Percentiles rank a stretch among this genome's conserved stretches.
Evolutionary conservation across 495 filamentous ascomycete species (phyloP).

Genomic region (Lichina pygmaea): DNA sequence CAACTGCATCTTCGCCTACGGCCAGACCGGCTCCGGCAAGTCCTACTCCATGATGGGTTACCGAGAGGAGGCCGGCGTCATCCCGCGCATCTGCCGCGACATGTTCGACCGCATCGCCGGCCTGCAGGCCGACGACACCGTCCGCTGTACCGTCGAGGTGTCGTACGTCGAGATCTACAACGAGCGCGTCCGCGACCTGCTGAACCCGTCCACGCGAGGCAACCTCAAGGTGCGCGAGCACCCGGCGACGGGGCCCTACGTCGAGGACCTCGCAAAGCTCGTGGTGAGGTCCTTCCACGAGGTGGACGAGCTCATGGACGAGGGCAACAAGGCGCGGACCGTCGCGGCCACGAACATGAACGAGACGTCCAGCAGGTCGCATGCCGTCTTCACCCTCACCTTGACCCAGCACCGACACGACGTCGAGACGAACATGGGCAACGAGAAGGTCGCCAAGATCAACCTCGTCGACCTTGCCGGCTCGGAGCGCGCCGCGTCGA

Average conservation of each 20-base stretch:
- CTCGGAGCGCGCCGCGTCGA: slow-evolving; percentile 87
- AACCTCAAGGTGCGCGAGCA: slow-evolving; percentile 95
- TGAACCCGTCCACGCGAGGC: slow-evolving; percentile 89
- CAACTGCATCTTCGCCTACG: slow-evolving; percentile 99
- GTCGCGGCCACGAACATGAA: slow-evolving; percentile 99
- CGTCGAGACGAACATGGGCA: slow-evolving; percentile 78
- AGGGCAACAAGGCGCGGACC: slow-evolving; percentile 94
- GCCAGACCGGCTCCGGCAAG: slow-evolving; percentile 95
- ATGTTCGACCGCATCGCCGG: slow-evolving; percentile 74
- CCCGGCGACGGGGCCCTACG: slow-evolving; percentile 89
- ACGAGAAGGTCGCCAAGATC: slow-evolving; percentile 94
- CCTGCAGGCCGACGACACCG: slow-evolving; percentile 44
- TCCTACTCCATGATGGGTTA: slow-evolving; percentile 99
- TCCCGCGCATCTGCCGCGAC: slow-evolving; percentile 89
- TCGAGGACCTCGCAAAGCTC: slow-evolving; percentile 89
- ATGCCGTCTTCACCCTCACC: slow-evolving; percentile 93
- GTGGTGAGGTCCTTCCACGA: slow-evolving; percentile 93
- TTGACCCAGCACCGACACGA: slow-evolving; percentile 88
- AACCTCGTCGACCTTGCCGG: slow-evolving; percentile 94
- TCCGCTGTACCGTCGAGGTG: slow-evolving; percentile 83
- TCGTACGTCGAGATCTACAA: slow-evolving; percentile 99
- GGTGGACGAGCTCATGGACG: slow-evolving; percentile 95
- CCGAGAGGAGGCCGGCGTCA: slow-evolving; percentile 85
- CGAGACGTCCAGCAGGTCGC: slow-evolving; percentile 91
- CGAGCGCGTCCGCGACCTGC: slow-evolving; percentile 82